Base-by-base conservation (phyloP, 2,329 filamentous ascomycete genomes). In the Iodosphaeria phyllophila region DNA sequence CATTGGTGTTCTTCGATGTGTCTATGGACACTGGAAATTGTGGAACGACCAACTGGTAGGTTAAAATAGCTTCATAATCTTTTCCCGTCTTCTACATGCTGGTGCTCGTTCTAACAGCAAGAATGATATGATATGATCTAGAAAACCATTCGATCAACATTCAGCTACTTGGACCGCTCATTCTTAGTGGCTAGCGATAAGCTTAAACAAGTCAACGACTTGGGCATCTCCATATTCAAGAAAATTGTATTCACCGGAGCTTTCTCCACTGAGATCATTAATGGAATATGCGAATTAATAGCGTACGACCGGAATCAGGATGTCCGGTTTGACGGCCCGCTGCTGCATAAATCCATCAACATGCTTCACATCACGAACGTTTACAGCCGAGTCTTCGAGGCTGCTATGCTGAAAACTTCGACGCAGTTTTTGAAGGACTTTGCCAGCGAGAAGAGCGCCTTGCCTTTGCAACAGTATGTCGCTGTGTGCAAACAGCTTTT, bases 121-220 rank as follows among this genome's bases (percentile, higher is more conserved):
- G 18, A 20, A 25, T 12, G 20, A 17, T 22, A 32, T 5, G 28
- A 3, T 11, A 17, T 15, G 21, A 18, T 17, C 24, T 36, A 83
- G 72, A 65, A 72, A 35, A 72, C 74, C 9, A 67, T 98, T 26
- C 70, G 83, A 24, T 86, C 78, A 33, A 76, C 91, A 19, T 95
- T 93, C 51, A 92, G 83, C 52, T 98, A 84, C 42, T 64, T 98
- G 35, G 86, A 98, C 45, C 73, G 89, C 33, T 79, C 83, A 3
- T 93, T 83, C 42, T 60, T 98, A 6, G 57, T 92, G 3, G 73
- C 75, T 29, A 71, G 73, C 22, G 71, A 74, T 35, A 68, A 74
- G 13, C 52, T 64, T 18, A 60, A 63, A 7, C 76, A 76, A 17
- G 69, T 98, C 28, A 76, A 84, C 40, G 80, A 92, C 41, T 72